phyloP scores from a whole-genome alignment of 2,329 filamentous ascomycete genomes.

The Ilyonectria mors-panacis region DNA sequence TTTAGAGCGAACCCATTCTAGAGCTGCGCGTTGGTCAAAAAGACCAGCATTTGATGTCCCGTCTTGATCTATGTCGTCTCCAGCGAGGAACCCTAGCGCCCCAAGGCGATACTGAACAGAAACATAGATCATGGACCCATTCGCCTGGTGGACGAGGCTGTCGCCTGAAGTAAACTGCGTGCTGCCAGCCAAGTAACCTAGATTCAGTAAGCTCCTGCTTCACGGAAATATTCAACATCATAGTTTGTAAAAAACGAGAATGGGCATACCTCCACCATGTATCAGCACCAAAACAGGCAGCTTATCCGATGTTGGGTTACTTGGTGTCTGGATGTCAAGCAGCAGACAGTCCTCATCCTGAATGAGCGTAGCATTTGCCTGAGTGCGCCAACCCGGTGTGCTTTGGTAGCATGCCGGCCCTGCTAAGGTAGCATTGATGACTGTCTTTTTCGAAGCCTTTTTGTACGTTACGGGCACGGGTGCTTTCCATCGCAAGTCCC shows the following conservation, averaged over 20 bases:
- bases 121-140: slow-evolving; percentile 20
- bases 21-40: slow-evolving; percentile 18
- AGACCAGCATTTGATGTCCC: slow-evolving; percentile 20
- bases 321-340: slow-evolving; percentile 11
- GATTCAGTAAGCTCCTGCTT: not conserved
- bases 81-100: slow-evolving; percentile 7
- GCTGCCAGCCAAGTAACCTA: slow-evolving; percentile 16
- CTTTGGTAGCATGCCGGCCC: slow-evolving; percentile 15
- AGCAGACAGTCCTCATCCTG: slow-evolving; percentile 15
- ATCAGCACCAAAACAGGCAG: slow-evolving; percentile 17
- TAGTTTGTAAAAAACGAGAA: no score
- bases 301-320: not conserved
- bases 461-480: not conserved
- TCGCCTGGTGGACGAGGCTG: slow-evolving; percentile 9
- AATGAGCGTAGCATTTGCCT: not conserved
- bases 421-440: not conserved
- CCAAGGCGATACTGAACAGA: slow-evolving; percentile 22
- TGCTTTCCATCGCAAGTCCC: slow-evolving; percentile 14
- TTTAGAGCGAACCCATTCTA: slow-evolving; percentile 27
- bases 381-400: not conserved
- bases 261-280: slow-evolving; percentile 12
- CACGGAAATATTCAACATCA: not conserved
- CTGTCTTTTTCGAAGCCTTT: not conserved
- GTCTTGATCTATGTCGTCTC: slow-evolving; percentile 5
- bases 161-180: slow-evolving; percentile 9